Evolutionary conservation across 1,139 yeast species (phyloP), one percentile per base, ranked within the genome.

Genomic region (Zhuliangozyma parablackwelliae): DNA sequence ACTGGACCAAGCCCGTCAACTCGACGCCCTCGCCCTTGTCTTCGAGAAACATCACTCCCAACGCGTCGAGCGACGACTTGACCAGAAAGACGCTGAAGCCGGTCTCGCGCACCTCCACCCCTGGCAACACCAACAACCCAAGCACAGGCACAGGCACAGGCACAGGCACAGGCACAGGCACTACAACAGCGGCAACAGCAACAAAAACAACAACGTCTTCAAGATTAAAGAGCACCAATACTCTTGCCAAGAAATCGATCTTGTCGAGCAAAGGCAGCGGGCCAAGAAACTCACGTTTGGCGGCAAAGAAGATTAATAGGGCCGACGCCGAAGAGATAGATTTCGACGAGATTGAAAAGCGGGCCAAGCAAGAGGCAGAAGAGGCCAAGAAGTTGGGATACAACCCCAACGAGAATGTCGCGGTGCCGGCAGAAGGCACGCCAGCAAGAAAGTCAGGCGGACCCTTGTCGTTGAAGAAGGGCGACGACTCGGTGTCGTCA

Each of bases 261-360:
- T 61, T 70, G 44, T 64, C 69, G 5, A 51, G 63, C 7, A 65
- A 67, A 42, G 72, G 73, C 6, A 63, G 56, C 41, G 72, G 69
- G 5, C 77, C 80, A 37, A 75, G 76, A 51, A 75, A 75, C 42
- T 69, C 84, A 4, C 74, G 81, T 50, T 59, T 80, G 36, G 69
- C 77, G 13, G 75, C 79, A 10, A 79, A 77, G 54, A 56, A 61
- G 42, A 58, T 61, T 34, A 63, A 62, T 41, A 79, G 78, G 53
- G 60, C 62, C 21, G 65, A 65, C n/a, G 59, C 61, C 7, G 80
- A 78, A 26, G 88, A 83, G 27, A 76, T 92, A 43, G 96, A 92
- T 58, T 92, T 92, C 52, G 97, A 92, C 48, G 95, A 85, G 51
- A 82, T 89, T 46, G 97, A 89, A 58, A 82, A 75, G 56, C 83